These are phyloP conservation scores for Protea cynaroides DNA, from an alignment of 164 flowering plant species.

Conservation along the genomic window DNA sequence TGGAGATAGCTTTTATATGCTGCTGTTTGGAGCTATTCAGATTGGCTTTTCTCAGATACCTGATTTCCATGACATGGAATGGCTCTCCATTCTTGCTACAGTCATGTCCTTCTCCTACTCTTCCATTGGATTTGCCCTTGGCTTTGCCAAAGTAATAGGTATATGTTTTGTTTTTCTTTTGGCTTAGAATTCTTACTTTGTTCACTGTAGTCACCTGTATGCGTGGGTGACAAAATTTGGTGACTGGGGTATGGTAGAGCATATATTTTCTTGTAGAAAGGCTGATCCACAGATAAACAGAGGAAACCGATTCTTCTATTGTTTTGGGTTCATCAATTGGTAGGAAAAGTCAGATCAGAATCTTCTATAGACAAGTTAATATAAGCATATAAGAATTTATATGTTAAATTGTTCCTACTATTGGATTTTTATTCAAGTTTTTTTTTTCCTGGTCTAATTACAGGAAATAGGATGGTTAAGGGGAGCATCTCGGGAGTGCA, in stretches of 20 bases:
- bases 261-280: no score
- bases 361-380: no score
- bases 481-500: conserved; percentile 57
- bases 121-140: conserved; percentile 57
- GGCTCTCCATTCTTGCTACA: conserved; percentile 71
- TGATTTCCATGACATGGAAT: conserved; percentile 53
- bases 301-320: no score
- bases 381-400: no score
- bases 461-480: conserved; percentile 54
- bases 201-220: neutral
- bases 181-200: neutral
- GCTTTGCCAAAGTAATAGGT: conserved; percentile 57
- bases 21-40: conserved; percentile 60
- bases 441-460: neutral
- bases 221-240: no score
- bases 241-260: no score
- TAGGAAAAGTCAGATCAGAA: no score
- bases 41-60: conserved; percentile 67
- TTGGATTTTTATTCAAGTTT: neutral
- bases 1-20: conserved; percentile 40
- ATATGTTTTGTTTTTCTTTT: neutral
- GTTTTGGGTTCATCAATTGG: no score
- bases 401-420: no score
- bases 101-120: conserved; percentile 71
- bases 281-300: no score